A percentile compares a stretch with the other conserved stretches of the same genome.
Conservation (phyloP, 2,329 filamentous ascomycete species). For the Fusarium cicatricum region DNA sequence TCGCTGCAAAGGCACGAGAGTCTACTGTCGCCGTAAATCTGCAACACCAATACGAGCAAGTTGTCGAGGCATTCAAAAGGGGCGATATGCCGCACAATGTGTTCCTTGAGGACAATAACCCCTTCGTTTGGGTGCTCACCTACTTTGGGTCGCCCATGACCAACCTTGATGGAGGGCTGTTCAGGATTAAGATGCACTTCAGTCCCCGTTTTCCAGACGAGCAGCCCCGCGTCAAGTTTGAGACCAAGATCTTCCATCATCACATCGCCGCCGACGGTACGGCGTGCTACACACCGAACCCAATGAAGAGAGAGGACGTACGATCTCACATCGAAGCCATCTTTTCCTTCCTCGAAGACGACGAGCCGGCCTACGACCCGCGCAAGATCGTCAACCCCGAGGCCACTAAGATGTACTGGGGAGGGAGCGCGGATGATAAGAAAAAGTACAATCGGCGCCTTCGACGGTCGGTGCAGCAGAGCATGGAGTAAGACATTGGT, state of each 20-base stretch:
- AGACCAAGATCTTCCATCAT: conserved; percentile 87
- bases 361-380: conserved; percentile 87
- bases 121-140: conserved; percentile 87
- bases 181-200: conserved; percentile 80
- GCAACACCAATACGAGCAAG: conserved; percentile 84
- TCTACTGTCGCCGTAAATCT: conserved; percentile 82
- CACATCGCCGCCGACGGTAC: conserved; percentile 82
- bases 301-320: conserved; percentile 74
- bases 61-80: conserved; percentile 76
- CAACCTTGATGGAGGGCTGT: conserved; percentile 89
- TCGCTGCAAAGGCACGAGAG: conserved; percentile 68
- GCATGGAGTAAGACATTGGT: conserved; percentile 62
- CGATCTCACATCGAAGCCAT: conserved; percentile 85
- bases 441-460: conserved; percentile 86
- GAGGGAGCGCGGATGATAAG: conserved; percentile 72
- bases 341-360: conserved; percentile 84
- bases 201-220: conserved; percentile 88
- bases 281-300: conserved; percentile 79
- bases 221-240: conserved; percentile 83
- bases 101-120: conserved; percentile 79
- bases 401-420: conserved; percentile 88
- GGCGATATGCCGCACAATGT: conserved; percentile 78
- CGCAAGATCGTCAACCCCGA: conserved; percentile 87
- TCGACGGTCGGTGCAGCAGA: conserved; percentile 77
- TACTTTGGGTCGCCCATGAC: conserved; percentile 94